phyloP scores from a whole-genome alignment of 495 filamentous ascomycete species.

The Elasticomyces elasticus region DNA sequence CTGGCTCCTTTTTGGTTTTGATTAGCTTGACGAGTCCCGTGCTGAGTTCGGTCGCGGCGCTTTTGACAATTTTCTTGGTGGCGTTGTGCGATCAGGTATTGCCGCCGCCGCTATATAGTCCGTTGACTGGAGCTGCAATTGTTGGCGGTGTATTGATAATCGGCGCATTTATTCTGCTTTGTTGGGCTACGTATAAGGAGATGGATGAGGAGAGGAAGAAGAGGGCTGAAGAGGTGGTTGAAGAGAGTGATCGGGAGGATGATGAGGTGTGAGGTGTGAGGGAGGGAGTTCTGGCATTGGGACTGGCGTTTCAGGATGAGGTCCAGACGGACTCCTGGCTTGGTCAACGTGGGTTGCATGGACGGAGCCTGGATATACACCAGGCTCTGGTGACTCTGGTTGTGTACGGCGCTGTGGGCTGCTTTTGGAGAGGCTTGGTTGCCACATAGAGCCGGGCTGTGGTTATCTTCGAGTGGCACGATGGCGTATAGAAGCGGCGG shows the following conservation, averaged over 20 bases:
- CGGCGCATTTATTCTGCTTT: conserved; percentile 70
- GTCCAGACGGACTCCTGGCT: no score
- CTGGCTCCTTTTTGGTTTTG: conserved; percentile 84
- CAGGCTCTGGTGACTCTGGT: no score
- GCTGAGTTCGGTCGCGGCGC: conserved; percentile 77
- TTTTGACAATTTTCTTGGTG: conserved; percentile 93
- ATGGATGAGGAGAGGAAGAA: conserved; percentile 74
- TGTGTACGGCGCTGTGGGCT: no score
- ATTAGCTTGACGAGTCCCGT: conserved; percentile 90
- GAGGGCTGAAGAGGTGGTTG: conserved; percentile 32
- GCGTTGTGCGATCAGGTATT: conserved; percentile 81
- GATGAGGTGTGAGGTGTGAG: conserved; percentile 17
- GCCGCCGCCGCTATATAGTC: conserved; percentile 52
- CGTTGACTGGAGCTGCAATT: conserved; percentile 63
- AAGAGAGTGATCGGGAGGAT: conserved; percentile 32
- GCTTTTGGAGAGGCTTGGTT: no score
- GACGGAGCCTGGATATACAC: no score
- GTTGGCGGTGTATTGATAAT: conserved; percentile 80
- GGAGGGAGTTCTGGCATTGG: no score
- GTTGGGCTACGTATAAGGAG: conserved; percentile 85
- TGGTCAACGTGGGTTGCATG: no score
- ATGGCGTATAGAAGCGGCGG: no score
- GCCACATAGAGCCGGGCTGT: no score
- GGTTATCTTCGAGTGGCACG: no score
- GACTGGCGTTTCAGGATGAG: no score